These are phyloP conservation scores for Fallopia convolvulus DNA, from an alignment of 148 eudicot genomes.

Conservation along the genomic window DNA sequence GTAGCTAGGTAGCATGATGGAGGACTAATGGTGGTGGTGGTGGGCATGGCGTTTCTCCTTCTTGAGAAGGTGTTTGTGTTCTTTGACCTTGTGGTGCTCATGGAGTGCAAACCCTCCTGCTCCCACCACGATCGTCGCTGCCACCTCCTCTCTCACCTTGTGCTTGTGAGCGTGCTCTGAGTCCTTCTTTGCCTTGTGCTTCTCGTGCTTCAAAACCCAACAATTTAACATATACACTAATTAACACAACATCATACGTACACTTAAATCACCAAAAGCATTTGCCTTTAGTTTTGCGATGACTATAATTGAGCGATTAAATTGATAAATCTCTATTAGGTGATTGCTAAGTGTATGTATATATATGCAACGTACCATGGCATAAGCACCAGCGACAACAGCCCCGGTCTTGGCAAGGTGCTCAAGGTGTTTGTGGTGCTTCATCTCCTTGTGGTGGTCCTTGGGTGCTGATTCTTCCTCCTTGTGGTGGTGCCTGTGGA, in stretches of 20 bases:
- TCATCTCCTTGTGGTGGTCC: constrained; percentile 14
- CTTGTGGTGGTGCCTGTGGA: constrained; percentile 13
- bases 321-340: too few species aligned
- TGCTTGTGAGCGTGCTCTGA: constrained; percentile 22
- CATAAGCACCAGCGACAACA: constrained; percentile 16
- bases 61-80: constrained; percentile 14
- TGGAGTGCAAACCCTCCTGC: constrained; percentile 24
- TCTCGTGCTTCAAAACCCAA: constrained; percentile 19
- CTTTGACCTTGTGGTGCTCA: constrained; percentile 28
- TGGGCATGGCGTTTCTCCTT: constrained; percentile 16
- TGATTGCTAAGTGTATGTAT: too few species aligned
- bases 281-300: too few species aligned
- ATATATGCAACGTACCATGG: background rate
- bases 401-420: constrained; percentile 16
- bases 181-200: constrained; percentile 27
- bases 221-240: background rate
- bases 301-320: too few species aligned
- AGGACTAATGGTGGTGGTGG: background rate
- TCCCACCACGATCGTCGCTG: constrained; percentile 14
- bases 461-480: background rate
- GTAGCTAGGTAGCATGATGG: background rate
- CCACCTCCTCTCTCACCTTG: constrained; percentile 20
- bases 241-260: background rate
- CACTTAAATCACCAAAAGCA: too few species aligned
- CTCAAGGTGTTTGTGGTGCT: constrained; percentile 20